Evolutionary conservation across 148 eudicot species (phyloP).

Genomic region (Nyssa sinensis): DNA sequence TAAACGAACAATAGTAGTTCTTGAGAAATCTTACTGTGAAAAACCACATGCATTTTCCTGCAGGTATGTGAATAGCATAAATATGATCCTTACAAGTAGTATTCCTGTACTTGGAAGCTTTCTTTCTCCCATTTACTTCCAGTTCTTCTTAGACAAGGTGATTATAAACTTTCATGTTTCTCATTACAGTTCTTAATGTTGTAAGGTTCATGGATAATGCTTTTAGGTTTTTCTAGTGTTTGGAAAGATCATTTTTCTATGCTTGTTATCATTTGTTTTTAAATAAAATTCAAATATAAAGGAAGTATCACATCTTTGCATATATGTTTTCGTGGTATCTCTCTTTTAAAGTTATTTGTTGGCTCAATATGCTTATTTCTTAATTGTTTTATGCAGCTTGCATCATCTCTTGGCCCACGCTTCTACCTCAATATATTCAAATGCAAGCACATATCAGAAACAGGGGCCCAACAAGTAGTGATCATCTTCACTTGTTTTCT

Average conservation of each 20-base stretch:
- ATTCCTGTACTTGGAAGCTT: slow-evolving; percentile 87
- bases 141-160: slow-evolving; percentile 98
- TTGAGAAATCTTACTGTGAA: slow-evolving; percentile 1
- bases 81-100: slow-evolving; percentile 70
- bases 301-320: too few species aligned
- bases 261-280: neutral
- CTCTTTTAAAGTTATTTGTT: neutral
- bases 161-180: slow-evolving; percentile 15
- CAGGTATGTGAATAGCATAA: slow-evolving; percentile 88
- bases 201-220: neutral
- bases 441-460: slow-evolving; percentile 98
- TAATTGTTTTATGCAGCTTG: slow-evolving; percentile 58
- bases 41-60: slow-evolving; percentile 25
- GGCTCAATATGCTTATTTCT: slow-evolving; percentile 12
- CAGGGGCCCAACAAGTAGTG: slow-evolving; percentile 93
- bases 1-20: neutral
- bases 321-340: neutral
- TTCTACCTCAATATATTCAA: slow-evolving; percentile 90
- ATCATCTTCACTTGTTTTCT: neutral
- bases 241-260: neutral
- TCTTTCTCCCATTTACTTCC: slow-evolving; percentile 89
- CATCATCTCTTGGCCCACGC: slow-evolving; percentile 95
- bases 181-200: slow-evolving; percentile 5
- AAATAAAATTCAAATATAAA: too few species aligned
- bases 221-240: neutral